phyloP scores from a whole-genome alignment of 805 yeast genomes.

The Wickerhamiella dianesei region DNA sequence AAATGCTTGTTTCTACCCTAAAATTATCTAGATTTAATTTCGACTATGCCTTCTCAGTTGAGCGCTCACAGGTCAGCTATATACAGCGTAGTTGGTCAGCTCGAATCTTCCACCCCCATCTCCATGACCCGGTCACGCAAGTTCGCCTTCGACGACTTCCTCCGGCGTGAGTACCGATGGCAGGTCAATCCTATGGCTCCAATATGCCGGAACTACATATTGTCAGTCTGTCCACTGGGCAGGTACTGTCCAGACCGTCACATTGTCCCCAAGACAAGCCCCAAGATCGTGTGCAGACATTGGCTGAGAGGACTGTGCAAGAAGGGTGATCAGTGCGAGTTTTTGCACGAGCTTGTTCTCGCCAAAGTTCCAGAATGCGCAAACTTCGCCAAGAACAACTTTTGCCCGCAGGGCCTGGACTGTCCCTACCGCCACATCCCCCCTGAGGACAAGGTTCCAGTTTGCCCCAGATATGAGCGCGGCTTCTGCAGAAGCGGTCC shows the following conservation, averaged over 20 bases:
- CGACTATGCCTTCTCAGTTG: no score
- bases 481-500: conserved; percentile 95
- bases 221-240: conserved; percentile 73
- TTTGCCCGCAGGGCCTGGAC: conserved; percentile 83
- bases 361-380: conserved; percentile 95
- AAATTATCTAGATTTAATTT: no score
- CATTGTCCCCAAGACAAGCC: conserved; percentile 48
- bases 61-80: no score
- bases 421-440: conserved; percentile 87
- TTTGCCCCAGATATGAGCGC: conserved; percentile 64
- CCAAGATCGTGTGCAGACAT: conserved; percentile 89
- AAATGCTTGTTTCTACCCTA: no score
- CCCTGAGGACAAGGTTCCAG: conserved; percentile 77
- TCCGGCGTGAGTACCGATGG: conserved; percentile 64
- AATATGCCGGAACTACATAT: conserved; percentile 59
- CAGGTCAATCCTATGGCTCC: conserved; percentile 86
- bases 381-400: conserved; percentile 55
- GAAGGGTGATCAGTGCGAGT: conserved; percentile 93
- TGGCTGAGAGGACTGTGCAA: conserved; percentile 97
- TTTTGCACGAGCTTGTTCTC: conserved; percentile 84
- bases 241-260: conserved; percentile 79
- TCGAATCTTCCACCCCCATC: not conserved
- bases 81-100: not conserved
- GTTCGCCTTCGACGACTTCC: conserved; percentile 69
- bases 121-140: conserved; percentile 23